Conservation (phyloP, 305 asterid genomes). For the Striga hermonthica region DNA sequence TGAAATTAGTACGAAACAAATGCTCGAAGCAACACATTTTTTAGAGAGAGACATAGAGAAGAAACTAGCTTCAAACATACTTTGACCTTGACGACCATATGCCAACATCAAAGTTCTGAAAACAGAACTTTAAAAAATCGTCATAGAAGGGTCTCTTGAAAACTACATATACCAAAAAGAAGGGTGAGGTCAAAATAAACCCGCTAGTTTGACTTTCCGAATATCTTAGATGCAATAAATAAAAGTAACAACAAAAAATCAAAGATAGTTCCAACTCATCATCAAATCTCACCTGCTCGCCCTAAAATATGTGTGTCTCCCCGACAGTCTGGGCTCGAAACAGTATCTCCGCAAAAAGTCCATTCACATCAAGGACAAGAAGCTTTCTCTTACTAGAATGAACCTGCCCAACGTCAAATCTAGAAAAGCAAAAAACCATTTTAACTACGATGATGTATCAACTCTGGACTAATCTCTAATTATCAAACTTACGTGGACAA, state of each 20-base stretch:
- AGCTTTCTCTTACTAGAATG: constrained; percentile 53
- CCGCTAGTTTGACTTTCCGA: constrained; percentile 7
- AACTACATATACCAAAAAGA: constrained; percentile 46
- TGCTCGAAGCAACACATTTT: background rate
- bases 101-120: constrained; percentile 77
- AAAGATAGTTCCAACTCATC: background rate
- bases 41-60: background rate
- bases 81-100: constrained; percentile 94
- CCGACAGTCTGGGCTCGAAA: constrained; percentile 53
- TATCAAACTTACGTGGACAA: no score
- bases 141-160: constrained; percentile 85
- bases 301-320: constrained; percentile 50
- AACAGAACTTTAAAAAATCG: constrained; percentile 78
- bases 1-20: background rate
- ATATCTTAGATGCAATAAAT: background rate
- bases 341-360: constrained; percentile 74
- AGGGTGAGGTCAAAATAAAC: constrained; percentile 28
- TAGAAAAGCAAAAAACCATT: no score
- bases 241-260: background rate
- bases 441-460: no score
- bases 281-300: constrained; percentile 68
- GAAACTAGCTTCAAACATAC: constrained; percentile 35
- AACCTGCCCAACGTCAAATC: no score
- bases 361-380: constrained; percentile 88
- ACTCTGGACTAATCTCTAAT: no score